These are phyloP conservation scores for Drosera capensis DNA, from an alignment of 148 eudicot species.

Conservation along the genomic window DNA sequence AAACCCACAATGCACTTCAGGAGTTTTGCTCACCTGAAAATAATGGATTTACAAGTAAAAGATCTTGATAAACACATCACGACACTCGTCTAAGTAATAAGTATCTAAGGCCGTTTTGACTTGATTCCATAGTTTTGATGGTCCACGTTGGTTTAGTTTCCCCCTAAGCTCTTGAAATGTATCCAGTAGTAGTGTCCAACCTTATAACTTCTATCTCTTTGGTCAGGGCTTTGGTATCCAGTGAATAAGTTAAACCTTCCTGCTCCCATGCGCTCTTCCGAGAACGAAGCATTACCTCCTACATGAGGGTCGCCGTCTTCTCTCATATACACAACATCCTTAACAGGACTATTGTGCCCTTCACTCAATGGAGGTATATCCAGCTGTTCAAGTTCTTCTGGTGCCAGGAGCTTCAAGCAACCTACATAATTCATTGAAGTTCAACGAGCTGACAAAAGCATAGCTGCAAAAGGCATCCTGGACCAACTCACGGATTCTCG, in stretches of 20 bases:
- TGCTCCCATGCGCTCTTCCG: conserved; percentile 23
- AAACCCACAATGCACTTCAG: conserved; percentile 79
- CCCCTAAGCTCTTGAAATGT: neutral
- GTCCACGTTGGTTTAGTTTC: neutral
- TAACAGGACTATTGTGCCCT: conserved; percentile 27
- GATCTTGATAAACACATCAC: neutral
- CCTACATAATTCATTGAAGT: conserved; percentile 27
- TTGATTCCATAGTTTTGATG: neutral
- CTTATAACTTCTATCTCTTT: conserved; percentile 72
- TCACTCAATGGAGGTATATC: conserved; percentile 37
- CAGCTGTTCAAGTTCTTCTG: conserved; percentile 59
- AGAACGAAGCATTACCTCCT: conserved; percentile 24
- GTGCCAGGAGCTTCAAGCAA: conserved; percentile 77
- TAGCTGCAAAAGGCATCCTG: neutral
- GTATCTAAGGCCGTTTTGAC: neutral
- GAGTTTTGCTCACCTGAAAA: conserved; percentile 43
- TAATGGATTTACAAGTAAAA: conserved; percentile 3
- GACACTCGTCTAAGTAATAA: neutral
- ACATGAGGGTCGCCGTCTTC: conserved; percentile 28
- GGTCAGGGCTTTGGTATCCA: conserved; percentile 66
- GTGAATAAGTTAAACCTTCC: conserved; percentile 83
- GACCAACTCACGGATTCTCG: neutral
- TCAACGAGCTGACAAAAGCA: conserved; percentile 1
- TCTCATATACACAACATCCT: conserved; percentile 42
- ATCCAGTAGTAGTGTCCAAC: conserved; percentile 24